These are phyloP conservation scores for Saccharomycopsis guyanensis DNA, from an alignment of 805 yeast species.

Conservation along the genomic window DNA sequence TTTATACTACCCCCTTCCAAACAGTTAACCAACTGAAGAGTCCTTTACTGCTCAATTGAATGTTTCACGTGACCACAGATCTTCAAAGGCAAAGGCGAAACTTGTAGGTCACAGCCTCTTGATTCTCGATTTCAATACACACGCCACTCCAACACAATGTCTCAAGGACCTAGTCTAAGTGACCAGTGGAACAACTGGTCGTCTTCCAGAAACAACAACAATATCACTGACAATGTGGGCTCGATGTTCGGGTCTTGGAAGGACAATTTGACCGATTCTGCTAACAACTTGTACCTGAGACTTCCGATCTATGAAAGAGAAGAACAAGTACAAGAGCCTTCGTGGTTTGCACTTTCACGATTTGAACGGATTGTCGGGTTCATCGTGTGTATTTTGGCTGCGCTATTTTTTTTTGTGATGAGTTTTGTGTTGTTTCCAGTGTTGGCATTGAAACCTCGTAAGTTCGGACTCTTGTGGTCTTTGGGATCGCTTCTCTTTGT, in stretches of 20 bases:
- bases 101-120: no score
- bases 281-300: constrained; percentile 53
- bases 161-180: constrained; percentile 15
- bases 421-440: constrained; percentile 85
- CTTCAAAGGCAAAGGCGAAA: no score
- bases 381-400: constrained; percentile 65
- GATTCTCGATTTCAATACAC: no score
- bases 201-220: constrained; percentile 6
- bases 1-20: no score
- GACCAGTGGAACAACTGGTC: constrained; percentile 20
- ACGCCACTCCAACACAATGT: no score
- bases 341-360: constrained; percentile 64
- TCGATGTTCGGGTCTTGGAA: constrained; percentile 18
- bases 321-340: constrained; percentile 54
- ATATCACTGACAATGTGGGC: neutral
- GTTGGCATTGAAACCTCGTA: constrained; percentile 80
- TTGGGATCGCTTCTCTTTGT: constrained; percentile 85
- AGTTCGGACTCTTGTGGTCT: constrained; percentile 88
- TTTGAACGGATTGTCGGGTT: constrained; percentile 79
- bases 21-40: no score
- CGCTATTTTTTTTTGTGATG: constrained; percentile 69
- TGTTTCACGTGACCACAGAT: no score
- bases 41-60: no score
- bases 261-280: constrained; percentile 23
- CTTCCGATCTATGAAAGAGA: constrained; percentile 50